phyloP scores from a whole-genome alignment of 176 grass and related monocot genomes.

The Eleusine coracana region DNA sequence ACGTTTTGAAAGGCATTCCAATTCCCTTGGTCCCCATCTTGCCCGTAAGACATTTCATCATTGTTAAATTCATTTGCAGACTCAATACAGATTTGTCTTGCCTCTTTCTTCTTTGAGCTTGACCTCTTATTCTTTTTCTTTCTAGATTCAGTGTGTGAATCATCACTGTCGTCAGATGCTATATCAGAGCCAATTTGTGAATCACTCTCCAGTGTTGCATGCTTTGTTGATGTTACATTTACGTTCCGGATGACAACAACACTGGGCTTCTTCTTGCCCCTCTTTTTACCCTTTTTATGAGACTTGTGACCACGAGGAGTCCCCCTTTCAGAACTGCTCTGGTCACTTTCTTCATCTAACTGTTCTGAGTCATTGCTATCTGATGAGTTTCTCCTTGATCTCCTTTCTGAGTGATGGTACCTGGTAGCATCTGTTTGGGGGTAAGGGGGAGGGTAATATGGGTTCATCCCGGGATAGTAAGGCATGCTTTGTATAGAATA shows the following conservation, averaged over 20 bases:
- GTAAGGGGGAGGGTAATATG: constrained; percentile 70
- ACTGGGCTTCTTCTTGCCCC: constrained; percentile 71
- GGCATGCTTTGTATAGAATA: constrained; percentile 85
- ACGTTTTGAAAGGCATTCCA: constrained; percentile 93
- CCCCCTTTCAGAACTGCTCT: constrained; percentile 57
- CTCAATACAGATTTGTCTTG: constrained; percentile 42
- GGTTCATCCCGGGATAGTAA: constrained; percentile 69
- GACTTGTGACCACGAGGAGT: constrained; percentile 61
- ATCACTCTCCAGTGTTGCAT: constrained; percentile 55
- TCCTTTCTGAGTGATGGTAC: constrained; percentile 50
- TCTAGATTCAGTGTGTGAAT: constrained; percentile 47
- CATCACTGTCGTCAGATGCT: constrained; percentile 54
- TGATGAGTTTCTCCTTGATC: constrained; percentile 54
- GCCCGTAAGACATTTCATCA: constrained; percentile 40
- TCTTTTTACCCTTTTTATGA: constrained; percentile 58
- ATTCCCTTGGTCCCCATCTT: constrained; percentile 80
- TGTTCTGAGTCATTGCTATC: constrained; percentile 56
- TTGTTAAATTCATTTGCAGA: constrained; percentile 52
- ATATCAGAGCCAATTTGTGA: constrained; percentile 53
- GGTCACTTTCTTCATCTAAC: constrained; percentile 55
- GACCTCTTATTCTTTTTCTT: constrained; percentile 60
- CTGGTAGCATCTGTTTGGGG: constrained; percentile 65
- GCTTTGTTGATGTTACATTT: constrained; percentile 82
- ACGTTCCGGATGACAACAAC: constrained; percentile 80
- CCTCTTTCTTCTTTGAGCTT: constrained; percentile 69